phyloP scores from a whole-genome alignment of 106 monocot genomes.

The Vanilla planifolia region DNA sequence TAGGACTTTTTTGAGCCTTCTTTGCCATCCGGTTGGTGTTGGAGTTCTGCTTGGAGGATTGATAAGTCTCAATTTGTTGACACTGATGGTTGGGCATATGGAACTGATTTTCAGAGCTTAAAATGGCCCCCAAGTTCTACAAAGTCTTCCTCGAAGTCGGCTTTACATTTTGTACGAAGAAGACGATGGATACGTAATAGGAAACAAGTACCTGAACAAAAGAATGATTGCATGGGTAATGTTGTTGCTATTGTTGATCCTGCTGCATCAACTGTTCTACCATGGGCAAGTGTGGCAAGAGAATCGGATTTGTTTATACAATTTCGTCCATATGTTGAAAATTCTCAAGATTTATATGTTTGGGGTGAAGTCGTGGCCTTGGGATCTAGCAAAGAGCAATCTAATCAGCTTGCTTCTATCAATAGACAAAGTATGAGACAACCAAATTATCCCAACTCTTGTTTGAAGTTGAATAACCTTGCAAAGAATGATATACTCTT shows the following conservation, averaged over 20 bases:
- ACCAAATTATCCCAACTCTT: constrained; percentile 20
- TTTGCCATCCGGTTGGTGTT: constrained; percentile 65
- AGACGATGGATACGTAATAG: constrained; percentile 81
- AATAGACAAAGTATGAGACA: constrained; percentile 38
- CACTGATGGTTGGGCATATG: constrained; percentile 86
- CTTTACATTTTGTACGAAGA: constrained; percentile 60
- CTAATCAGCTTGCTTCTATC: constrained; percentile 29
- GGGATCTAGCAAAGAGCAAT: constrained; percentile 36
- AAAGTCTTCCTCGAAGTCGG: constrained; percentile 49
- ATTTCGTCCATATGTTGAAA: constrained; percentile 63
- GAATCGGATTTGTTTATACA: constrained; percentile 69
- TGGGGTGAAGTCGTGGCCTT: constrained; percentile 63
- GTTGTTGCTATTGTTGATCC: constrained; percentile 53
- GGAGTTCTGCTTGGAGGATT: constrained; percentile 81
- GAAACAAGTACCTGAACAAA: constrained; percentile 27
- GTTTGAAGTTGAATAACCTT: constrained; percentile 64
- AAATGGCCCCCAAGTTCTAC: constrained; percentile 70
- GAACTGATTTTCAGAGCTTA: constrained; percentile 60
- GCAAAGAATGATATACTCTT: constrained; percentile 83
- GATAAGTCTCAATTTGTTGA: constrained; percentile 62
- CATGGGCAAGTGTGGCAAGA: constrained; percentile 52
- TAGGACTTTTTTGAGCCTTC: constrained; percentile 83
- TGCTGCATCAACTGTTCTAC: constrained; percentile 56
- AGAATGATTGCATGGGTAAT: constrained; percentile 26
- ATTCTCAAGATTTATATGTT: constrained; percentile 35